A percentile compares a stretch with the other conserved stretches of the same genome.
These are phyloP conservation scores for Xylariaceae sp. DNA, from an alignment of 2,329 filamentous ascomycete species.

Conservation along the genomic window DNA sequence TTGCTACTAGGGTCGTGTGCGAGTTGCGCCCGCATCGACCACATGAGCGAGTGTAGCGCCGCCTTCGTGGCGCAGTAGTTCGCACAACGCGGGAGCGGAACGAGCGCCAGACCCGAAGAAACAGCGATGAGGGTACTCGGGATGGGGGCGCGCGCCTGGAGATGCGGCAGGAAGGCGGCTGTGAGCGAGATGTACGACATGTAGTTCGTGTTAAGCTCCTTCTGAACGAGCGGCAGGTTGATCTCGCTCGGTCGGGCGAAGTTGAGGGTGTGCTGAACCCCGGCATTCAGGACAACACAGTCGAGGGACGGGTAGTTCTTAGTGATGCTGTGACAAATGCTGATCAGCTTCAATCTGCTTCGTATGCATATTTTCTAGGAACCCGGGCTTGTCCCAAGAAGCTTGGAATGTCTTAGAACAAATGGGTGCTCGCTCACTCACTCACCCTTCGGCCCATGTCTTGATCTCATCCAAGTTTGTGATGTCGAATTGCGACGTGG, in stretches of 20 bases:
- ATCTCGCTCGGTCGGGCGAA: slow-evolving; percentile 50
- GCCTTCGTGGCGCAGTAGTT: slow-evolving; percentile 62
- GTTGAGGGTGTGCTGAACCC: slow-evolving; percentile 56
- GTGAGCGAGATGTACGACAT: slow-evolving; percentile 51
- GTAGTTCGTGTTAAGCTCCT: slow-evolving; percentile 56
- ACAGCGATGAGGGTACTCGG: slow-evolving; percentile 43
- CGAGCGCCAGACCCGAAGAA: slow-evolving; percentile 52
- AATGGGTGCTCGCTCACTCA: background rate
- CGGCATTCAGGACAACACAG: slow-evolving; percentile 63
- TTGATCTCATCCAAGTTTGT: slow-evolving; percentile 47
- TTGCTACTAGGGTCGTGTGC: slow-evolving; percentile 32
- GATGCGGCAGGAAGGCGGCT: slow-evolving; percentile 53
- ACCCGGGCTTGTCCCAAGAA: background rate
- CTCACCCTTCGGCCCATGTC: slow-evolving; percentile 48
- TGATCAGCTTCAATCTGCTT: background rate
- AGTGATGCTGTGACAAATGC: slow-evolving; percentile 39
- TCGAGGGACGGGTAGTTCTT: slow-evolving; percentile 56
- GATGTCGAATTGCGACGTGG: slow-evolving; percentile 52
- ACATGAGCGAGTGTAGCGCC: slow-evolving; percentile 54
- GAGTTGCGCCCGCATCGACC: slow-evolving; percentile 53
- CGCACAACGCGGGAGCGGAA: slow-evolving; percentile 52
- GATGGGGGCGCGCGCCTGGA: slow-evolving; percentile 36
- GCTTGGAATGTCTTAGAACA: too few species aligned
- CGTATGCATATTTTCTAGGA: too few species aligned
- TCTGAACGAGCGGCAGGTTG: slow-evolving; percentile 45